Percentiles rank a stretch among this genome's conserved stretches.
Evolutionary conservation across 306 rosid species (phyloP).

Genomic region (Lathyrus oleraceus): DNA sequence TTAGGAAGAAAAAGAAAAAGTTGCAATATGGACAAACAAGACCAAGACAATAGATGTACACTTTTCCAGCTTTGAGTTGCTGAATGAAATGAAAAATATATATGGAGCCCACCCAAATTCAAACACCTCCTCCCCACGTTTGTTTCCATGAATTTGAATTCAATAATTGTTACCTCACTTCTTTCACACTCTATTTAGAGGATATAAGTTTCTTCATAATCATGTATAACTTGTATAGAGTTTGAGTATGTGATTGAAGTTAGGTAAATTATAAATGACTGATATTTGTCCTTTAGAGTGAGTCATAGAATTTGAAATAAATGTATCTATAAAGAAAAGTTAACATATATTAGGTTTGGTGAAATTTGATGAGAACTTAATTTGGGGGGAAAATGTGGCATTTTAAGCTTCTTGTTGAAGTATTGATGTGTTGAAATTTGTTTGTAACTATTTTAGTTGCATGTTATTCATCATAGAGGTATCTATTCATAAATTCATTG

Average conservation of each 20-base stretch:
- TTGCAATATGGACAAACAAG: constrained; percentile 35
- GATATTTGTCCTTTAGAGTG: constrained; percentile 23
- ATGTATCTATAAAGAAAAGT: not conserved
- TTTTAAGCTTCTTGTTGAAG: not conserved
- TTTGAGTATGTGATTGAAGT: constrained; percentile 2
- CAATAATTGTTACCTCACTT: not conserved
- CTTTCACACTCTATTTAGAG: not conserved
- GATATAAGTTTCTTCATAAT: not conserved
- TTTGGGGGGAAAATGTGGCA: not conserved
- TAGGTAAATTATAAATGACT: constrained; percentile 26
- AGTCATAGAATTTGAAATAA: constrained; percentile 8
- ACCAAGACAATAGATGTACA: constrained; percentile 37
- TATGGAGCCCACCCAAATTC: constrained; percentile 28
- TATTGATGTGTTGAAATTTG: too few species aligned
- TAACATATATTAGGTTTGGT: constrained; percentile 18
- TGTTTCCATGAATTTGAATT: not conserved
- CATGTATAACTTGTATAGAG: constrained; percentile 1
- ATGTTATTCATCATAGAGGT: too few species aligned
- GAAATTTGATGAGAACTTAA: constrained; percentile 41
- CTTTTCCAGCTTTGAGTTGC: constrained; percentile 20
- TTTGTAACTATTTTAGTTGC: too few species aligned
- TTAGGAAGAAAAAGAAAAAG: not conserved
- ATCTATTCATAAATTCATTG: too few species aligned
- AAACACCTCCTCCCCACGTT: too few species aligned
- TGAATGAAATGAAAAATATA: not conserved